These are phyloP conservation scores for Allomyces javanicus DNA, from an alignment of 192 early-diverging fungal genomes.

Conservation along the genomic window DNA sequence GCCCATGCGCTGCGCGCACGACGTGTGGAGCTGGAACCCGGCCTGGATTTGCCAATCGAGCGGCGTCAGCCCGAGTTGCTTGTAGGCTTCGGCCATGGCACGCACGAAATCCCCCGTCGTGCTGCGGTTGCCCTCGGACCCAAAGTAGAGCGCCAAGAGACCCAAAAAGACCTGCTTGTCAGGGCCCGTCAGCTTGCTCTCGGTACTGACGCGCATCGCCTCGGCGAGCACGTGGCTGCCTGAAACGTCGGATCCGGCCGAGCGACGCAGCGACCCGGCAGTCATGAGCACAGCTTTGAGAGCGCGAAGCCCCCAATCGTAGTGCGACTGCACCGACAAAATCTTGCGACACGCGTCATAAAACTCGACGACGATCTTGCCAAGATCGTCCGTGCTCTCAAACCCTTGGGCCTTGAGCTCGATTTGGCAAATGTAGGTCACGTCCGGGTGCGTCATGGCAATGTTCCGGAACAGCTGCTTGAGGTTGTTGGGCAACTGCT, in stretches of 20 bases:
- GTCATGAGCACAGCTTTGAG: slow-evolving; percentile 94
- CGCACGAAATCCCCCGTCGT: slow-evolving; percentile 48
- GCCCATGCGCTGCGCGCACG: slow-evolving; percentile 93
- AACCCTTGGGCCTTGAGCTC: slow-evolving; percentile 99
- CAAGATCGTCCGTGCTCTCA: slow-evolving; percentile 76
- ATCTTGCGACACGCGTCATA: slow-evolving; percentile 88
- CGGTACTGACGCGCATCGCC: slow-evolving; percentile 88
- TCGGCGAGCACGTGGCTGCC: slow-evolving; percentile 90
- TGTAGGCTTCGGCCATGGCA: slow-evolving; percentile 55
- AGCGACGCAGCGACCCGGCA: slow-evolving; percentile 92
- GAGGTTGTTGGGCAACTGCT: slow-evolving; percentile 93
- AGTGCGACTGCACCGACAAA: slow-evolving; percentile 87
- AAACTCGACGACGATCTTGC: slow-evolving; percentile 90
- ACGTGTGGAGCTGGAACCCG: slow-evolving; percentile 90
- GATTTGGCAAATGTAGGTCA: slow-evolving; percentile 95
- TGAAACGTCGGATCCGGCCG: slow-evolving; percentile 36
- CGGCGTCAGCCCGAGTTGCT: slow-evolving; percentile 44
- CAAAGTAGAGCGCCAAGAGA: slow-evolving; percentile 77
- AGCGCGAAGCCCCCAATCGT: slow-evolving; percentile 96
- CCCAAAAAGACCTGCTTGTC: slow-evolving; percentile 74
- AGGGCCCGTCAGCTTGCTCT: slow-evolving; percentile 89
- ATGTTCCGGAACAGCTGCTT: slow-evolving; percentile 98
- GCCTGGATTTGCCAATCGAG: slow-evolving; percentile 82
- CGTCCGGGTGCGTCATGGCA: slow-evolving; percentile 97
- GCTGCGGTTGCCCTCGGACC: slow-evolving; percentile 58